Evolutionary conservation across 208 protist species (phyloP).

Genomic region (Wallacemonas collosoma): DNA sequence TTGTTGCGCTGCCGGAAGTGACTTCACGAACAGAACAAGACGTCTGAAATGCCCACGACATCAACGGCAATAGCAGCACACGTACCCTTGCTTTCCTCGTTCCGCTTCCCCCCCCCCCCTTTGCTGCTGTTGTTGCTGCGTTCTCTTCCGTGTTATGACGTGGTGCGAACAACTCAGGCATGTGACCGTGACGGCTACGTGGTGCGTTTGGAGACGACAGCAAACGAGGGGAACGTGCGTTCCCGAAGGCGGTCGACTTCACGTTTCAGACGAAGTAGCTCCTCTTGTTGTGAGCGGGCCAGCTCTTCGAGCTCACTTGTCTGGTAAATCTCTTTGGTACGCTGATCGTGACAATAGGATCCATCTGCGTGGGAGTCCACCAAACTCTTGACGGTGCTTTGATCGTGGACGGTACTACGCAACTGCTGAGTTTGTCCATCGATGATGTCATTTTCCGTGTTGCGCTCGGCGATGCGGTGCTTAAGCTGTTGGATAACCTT

Average conservation of each 20-base stretch:
- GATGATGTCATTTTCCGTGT: conserved; percentile 71
- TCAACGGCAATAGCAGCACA: too few relatives aligned
- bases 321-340: conserved; percentile 73
- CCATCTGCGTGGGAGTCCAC: conserved; percentile 69
- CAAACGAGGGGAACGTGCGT: conserved; percentile 91
- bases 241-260: conserved; percentile 89
- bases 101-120: too few relatives aligned
- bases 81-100: too few relatives aligned
- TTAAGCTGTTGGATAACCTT: conserved; percentile 51
- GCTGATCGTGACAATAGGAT: conserved; percentile 25
- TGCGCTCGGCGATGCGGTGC: conserved; percentile 73
- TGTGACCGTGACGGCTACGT: conserved; percentile 15
- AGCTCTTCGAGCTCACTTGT: conserved; percentile 87
- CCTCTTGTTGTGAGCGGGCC: conserved; percentile 85
- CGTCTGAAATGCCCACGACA: too few relatives aligned
- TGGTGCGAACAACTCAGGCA: too few relatives aligned
- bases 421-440: conserved; percentile 40
- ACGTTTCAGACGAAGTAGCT: conserved; percentile 75
- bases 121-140: too few relatives aligned
- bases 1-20: too few relatives aligned
- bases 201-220: conserved; percentile 85
- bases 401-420: conserved; percentile 57
- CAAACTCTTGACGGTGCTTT: conserved; percentile 54
- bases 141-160: too few relatives aligned
- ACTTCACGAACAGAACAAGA: too few relatives aligned